phyloP scores from a whole-genome alignment of 1,139 yeast species.

The Saccharomyces hybrid region DNA sequence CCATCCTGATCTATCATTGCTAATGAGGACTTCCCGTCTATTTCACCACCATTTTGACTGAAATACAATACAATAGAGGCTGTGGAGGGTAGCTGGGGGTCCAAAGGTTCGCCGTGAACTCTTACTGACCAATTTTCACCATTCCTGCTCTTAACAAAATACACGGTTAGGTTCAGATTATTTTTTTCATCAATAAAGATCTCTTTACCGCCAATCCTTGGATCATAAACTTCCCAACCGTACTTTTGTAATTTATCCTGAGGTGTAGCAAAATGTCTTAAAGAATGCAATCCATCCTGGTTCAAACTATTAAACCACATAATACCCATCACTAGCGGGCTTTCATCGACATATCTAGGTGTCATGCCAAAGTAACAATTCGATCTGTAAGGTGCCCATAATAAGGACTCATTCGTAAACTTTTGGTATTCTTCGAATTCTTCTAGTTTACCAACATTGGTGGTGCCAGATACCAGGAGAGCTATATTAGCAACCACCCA shows the following conservation, averaged over 20 bases:
- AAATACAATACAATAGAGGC: conserved; percentile 73
- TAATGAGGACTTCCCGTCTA: conserved; percentile 51
- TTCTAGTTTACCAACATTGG: background rate
- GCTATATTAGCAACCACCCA: background rate
- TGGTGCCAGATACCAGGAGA: background rate
- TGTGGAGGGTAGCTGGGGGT: conserved; percentile 41
- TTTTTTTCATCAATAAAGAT: conserved; percentile 60
- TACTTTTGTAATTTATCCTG: conserved; percentile 68
- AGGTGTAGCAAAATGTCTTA: conserved; percentile 71
- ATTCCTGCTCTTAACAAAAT: conserved; percentile 66
- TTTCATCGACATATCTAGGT: conserved; percentile 60
- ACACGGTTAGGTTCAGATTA: conserved; percentile 56
- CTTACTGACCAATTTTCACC: conserved; percentile 71
- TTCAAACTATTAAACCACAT: conserved; percentile 80
- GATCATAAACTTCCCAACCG: conserved; percentile 84
- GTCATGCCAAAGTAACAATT: conserved; percentile 78
- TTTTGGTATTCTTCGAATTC: conserved; percentile 22
- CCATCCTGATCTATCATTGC: conserved; percentile 30
- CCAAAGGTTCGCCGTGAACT: conserved; percentile 54
- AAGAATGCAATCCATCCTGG: conserved; percentile 45
- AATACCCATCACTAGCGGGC: conserved; percentile 67
- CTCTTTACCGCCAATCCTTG: conserved; percentile 81
- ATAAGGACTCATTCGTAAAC: conserved; percentile 38
- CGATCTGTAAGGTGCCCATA: conserved; percentile 94
- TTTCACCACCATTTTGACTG: conserved; percentile 37